Base-by-base conservation (phyloP, 805 yeast species). In the Suhomyces faveliae region DNA sequence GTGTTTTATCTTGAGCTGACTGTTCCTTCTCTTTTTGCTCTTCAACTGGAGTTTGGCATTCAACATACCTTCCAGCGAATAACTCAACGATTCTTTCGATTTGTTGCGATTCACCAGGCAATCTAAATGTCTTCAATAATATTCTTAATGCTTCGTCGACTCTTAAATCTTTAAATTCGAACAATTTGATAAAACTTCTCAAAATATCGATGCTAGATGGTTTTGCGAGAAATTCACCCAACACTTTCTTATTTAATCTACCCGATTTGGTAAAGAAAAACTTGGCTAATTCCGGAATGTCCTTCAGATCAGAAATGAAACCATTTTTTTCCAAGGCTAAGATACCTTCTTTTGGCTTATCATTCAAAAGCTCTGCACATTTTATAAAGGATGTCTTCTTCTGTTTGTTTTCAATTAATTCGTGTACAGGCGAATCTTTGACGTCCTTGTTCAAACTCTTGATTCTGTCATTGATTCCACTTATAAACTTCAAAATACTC, bases 51-150 rank as follows among this genome's bases (percentile, higher is more conserved):
- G 33, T 68, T 59, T 85, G 89, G 49, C 86, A 83, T 15, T 72
- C 73, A 11, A 88, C 87, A 66, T 89, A 94, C 49, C 87, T 80
- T 37, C 82, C 84, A 2, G 96, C 90, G 66, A 94, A 94, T 5
- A 81, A 74, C 59, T 92, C 97, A 23, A 94, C 85, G 12, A 92
- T 81, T 58, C 97, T 78, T 64, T 94, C 99, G 62, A 94, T 94
- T 64, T 89, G 97, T 61, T 90, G 98, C 0, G 97, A 87, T 68
- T 94, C 99, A 50, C 99, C 99, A 1, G 98, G 98, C 42, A 94
- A 75, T 64, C 99, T 80, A 62, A 94, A 92, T 17, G 87, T 80
- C 48, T 87, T 86, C 55, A 95, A 73, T 50, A 94, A 66, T 47
- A 87, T 76, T 59, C 99, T 78, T 45, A 94, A 72, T 0, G 97